Evolutionary conservation across 495 filamentous ascomycete genomes (phyloP).

Genomic region (Lepidopterella palustris): DNA sequence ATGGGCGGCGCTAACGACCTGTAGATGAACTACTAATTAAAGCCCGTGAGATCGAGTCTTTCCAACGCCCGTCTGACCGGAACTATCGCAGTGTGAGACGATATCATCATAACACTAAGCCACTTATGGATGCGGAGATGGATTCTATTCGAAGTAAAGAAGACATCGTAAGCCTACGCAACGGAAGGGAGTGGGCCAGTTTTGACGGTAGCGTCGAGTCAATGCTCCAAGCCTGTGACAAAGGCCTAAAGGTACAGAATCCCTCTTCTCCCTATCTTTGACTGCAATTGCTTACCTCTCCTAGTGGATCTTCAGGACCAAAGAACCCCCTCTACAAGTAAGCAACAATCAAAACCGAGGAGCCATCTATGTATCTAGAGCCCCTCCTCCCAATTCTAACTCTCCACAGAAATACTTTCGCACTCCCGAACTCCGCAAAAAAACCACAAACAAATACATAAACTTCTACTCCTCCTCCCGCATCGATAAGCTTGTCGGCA

Average conservation of each 20-base stretch:
- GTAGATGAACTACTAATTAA: slow-evolving; percentile 37
- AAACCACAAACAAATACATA: slow-evolving; percentile 32
- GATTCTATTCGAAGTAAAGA: slow-evolving; percentile 38
- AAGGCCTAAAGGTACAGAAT: slow-evolving; percentile 28
- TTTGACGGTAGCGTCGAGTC: slow-evolving; percentile 38
- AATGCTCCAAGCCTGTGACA: slow-evolving; percentile 26
- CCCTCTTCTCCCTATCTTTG: not conserved
- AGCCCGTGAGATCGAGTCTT: slow-evolving; percentile 32
- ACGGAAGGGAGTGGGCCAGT: slow-evolving; percentile 37
- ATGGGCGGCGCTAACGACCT: slow-evolving; percentile 25
- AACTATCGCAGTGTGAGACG: slow-evolving; percentile 37
- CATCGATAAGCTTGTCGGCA: slow-evolving; percentile 32
- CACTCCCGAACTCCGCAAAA: slow-evolving; percentile 34
- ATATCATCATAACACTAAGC: slow-evolving; percentile 35
- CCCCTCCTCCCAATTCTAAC: not conserved
- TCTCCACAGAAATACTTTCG: slow-evolving; percentile 26
- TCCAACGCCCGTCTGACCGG: slow-evolving; percentile 33
- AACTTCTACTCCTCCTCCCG: slow-evolving; percentile 37
- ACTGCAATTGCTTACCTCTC: not conserved
- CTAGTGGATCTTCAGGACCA: not conserved
- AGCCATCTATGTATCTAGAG: not conserved
- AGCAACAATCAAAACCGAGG: no score
- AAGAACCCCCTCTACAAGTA: not conserved
- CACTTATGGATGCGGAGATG: slow-evolving; percentile 27
- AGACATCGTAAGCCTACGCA: slow-evolving; percentile 39